Evolutionary conservation across 2,329 filamentous ascomycete genomes (phyloP), one percentile per base, ranked within the genome.

Genomic region (Neofusicoccum sp.): DNA sequence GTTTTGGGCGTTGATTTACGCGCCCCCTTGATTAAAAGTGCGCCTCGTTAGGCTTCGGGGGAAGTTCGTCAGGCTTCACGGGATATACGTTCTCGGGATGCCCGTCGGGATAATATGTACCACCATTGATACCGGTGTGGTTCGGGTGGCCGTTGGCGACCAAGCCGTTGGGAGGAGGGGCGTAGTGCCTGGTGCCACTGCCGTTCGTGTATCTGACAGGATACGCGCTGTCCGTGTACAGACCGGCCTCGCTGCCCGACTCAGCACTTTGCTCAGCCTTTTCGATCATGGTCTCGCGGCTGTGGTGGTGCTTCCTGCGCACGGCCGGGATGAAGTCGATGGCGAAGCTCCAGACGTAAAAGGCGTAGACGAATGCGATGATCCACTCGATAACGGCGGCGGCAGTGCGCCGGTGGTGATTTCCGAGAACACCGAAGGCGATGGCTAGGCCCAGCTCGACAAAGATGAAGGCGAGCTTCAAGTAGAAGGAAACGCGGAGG

Each of bases 261-360:
- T 64, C 44, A 47, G 11, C 9, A 11, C 41, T 44, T 3, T 47
- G 47, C 41, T 65, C 65, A 11, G 64, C 67, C 63, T 67, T 66
- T 56, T 76, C 72, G 70, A 77, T 75, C 48, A 75, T 69, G 2
- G 74, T 77, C 63, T 73, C 69, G 58, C 67, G 64, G 61, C 70
- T 72, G 64, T 78, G 72, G 65, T 76, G 74, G 67, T 79, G 74
- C 67, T 84, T 86, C 9, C 87, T 90, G 66, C 84, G 81, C 2
- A 90, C 81, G 9, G 92, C 91, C 0, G 95, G 95, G 67, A 91
- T 83, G 56, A 99, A 86, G 78, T 99, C 94, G 73, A 97, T 83
- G 71, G 89, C 84, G 81, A 96, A 98, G 65, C 89, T 92, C 66
- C 94, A 84, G 65, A 96, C 83, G 79, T 97, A 98, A 72, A 93